Evolutionary conservation across 805 yeast species (phyloP).

Genomic region (Lachancea sp.): DNA sequence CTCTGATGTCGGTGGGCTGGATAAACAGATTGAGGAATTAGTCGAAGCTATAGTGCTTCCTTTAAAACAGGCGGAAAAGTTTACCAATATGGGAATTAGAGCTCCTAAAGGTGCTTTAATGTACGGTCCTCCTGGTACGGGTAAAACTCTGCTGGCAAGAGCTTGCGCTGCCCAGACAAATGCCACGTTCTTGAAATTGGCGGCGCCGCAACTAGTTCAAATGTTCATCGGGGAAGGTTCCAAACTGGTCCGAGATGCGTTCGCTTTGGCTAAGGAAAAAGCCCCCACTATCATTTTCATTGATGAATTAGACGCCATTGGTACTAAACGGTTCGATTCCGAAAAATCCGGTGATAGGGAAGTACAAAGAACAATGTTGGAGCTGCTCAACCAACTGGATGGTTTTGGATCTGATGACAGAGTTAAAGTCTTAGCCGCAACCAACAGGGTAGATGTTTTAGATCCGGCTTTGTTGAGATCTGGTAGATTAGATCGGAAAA

Average conservation of each 20-base stretch:
- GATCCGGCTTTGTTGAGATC: conserved; percentile 98
- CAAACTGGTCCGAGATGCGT: conserved; percentile 93
- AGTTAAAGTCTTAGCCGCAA: conserved; percentile 95
- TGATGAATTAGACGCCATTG: conserved; percentile 98
- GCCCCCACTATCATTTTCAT: conserved; percentile 97
- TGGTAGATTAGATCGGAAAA: conserved; percentile 95
- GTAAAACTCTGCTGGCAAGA: conserved; percentile 92
- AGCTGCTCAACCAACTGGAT: conserved; percentile 90
- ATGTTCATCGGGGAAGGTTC: conserved; percentile 99
- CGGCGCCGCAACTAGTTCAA: conserved; percentile 97
- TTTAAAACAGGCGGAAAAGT: conserved; percentile 96
- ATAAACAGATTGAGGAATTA: conserved; percentile 95
- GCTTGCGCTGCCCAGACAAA: conserved; percentile 99
- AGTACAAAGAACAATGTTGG: conserved; percentile 99
- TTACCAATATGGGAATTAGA: conserved; percentile 87
- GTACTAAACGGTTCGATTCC: conserved; percentile 95
- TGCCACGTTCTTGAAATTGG: conserved; percentile 92
- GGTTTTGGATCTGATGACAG: conserved; percentile 97
- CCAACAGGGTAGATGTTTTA: conserved; percentile 93
- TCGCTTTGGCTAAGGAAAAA: conserved; percentile 93
- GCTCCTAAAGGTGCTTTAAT: conserved; percentile 98
- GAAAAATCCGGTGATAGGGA: conserved; percentile 97
- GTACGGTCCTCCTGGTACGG: conserved; percentile 99
- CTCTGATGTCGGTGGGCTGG: conserved; percentile 96
- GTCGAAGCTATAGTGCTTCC: conserved; percentile 98